Conservation (phyloP, 1,284 basidiomycete genomes). For the Puccinia brachypodii region DNA sequence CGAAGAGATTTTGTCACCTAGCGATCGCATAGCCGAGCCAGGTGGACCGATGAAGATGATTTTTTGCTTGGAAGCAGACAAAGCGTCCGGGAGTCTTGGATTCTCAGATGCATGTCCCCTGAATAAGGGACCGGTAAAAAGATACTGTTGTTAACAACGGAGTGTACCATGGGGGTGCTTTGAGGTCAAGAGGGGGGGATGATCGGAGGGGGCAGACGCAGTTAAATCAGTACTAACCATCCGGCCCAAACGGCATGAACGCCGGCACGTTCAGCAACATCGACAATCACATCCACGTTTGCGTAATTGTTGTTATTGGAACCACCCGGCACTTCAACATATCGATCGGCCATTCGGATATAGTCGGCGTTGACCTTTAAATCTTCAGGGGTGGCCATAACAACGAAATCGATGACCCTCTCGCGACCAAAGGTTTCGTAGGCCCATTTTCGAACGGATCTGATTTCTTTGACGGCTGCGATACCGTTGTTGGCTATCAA, state of each 20-base stretch:
- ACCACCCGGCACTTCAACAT: conserved; percentile 97
- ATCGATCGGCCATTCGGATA: conserved; percentile 99
- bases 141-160: not conserved
- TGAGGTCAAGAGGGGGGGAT: not conserved
- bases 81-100: conserved; percentile 91
- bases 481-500: conserved; percentile 98
- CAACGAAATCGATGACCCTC: conserved; percentile 94
- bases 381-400: conserved; percentile 99
- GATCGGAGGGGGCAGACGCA: not conserved
- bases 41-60: conserved; percentile 99
- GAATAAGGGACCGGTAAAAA: not conserved
- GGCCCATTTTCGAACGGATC: conserved; percentile 98
- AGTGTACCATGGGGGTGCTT: not conserved
- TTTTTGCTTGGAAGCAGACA: conserved; percentile 86
- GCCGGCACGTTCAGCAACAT: conserved; percentile 92
- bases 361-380: conserved; percentile 99
- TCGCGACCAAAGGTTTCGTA: conserved; percentile 99
- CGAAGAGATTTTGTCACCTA: conserved; percentile 99
- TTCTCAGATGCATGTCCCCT: conserved; percentile 98
- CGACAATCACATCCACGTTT: conserved; percentile 98
- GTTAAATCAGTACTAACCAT: conserved; percentile 65
- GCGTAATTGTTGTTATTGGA: conserved; percentile 99
- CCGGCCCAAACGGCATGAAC: conserved; percentile 99
- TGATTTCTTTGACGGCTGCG: conserved; percentile 98
- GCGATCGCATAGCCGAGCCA: conserved; percentile 96